These are phyloP conservation scores for Trifolium pratense DNA, from an alignment of 306 rosid species.

Conservation along the genomic window DNA sequence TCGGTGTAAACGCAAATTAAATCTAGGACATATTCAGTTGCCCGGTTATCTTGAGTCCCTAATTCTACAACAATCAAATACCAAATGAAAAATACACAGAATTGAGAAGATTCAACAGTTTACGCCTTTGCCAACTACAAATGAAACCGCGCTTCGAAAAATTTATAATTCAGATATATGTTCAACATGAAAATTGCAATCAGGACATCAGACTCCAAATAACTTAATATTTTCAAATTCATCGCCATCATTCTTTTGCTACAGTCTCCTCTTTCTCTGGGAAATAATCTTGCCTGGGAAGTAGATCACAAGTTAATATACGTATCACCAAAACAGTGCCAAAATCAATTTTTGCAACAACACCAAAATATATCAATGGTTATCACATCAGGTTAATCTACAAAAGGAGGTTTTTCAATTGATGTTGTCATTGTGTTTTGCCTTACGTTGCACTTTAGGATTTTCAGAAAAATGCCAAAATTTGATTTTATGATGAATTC, in stretches of 20 bases:
- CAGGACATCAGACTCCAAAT: slow-evolving; percentile 26
- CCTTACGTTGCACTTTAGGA: not conserved
- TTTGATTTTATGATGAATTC: slow-evolving; percentile 1
- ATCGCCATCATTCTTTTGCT: slow-evolving; percentile 75
- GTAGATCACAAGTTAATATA: slow-evolving; percentile 27
- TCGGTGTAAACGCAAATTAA: not conserved
- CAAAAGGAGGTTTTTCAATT: slow-evolving; percentile 22
- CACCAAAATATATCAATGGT: slow-evolving; percentile 11
- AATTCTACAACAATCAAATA: slow-evolving; percentile 28
- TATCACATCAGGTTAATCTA: slow-evolving; percentile 18
- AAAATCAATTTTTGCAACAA: slow-evolving; percentile 28
- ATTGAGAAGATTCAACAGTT: slow-evolving; percentile 11
- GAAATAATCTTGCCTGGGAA: slow-evolving; percentile 80
- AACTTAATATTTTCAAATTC: slow-evolving; percentile 27
- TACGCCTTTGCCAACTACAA: slow-evolving; percentile 33
- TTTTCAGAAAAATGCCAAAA: not conserved
- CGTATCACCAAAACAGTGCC: slow-evolving; percentile 2
- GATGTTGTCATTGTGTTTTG: slow-evolving; percentile 13
- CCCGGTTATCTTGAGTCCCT: slow-evolving; percentile 32
- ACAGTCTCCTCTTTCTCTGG: slow-evolving; percentile 47
- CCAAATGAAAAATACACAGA: not conserved
- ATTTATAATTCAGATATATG: not conserved
- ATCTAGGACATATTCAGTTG: not conserved
- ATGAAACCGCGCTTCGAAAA: slow-evolving; percentile 29
- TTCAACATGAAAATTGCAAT: slow-evolving; percentile 24